Base-by-base conservation (phyloP, 257 asterid species). In the Craterostigma plantagineum region DNA sequence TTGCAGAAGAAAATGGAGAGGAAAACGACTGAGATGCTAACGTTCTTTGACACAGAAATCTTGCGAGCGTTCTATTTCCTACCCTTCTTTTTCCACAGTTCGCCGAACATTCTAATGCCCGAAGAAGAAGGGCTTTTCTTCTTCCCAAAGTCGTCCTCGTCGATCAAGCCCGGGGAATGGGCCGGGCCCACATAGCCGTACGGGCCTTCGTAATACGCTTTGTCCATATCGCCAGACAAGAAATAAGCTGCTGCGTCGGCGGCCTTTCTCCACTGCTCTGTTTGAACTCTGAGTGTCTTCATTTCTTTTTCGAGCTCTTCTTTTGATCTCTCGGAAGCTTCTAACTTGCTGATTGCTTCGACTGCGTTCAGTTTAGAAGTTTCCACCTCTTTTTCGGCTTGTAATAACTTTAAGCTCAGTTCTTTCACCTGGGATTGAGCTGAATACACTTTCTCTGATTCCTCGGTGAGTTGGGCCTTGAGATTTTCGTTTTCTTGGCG, bases 241-340 rank as follows among this genome's bases (percentile, higher is more conserved):
- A 90, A 62, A 2, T 85, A 63, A 0, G 98, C 98, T 10, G 98
- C 98, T 9, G 93, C 95, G 57, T 87, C 95, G 0, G 98, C 98
- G 16, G 98, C 98, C 57, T 90, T 90, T 46, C 84, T 66, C 98
- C 98, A 90, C 34, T 90, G 98, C 47, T 83, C 95, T 0, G 95
- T 83, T 46, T 83, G 98, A 10, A 90, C 76, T 4, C 72, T 65
- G 1, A 90, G 84, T 76, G 56, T 79, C 71, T 69, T 79, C 93
- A 90, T 79, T 69, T 90, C 98, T 7, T 43, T 46, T 50, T 83
- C 94, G 40, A 90, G 15, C 6, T 67, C 91, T 43, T 45, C 73
- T 49, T 72, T 90, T 0, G 58, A 71, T 35, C 63, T 70, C 27
- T 83, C 95, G 0, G 62, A 46, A 1, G 58, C 70, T 34, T 63